Base-by-base conservation (phyloP, 2,329 filamentous ascomycete genomes). In the Fusarium gaditjirri region DNA sequence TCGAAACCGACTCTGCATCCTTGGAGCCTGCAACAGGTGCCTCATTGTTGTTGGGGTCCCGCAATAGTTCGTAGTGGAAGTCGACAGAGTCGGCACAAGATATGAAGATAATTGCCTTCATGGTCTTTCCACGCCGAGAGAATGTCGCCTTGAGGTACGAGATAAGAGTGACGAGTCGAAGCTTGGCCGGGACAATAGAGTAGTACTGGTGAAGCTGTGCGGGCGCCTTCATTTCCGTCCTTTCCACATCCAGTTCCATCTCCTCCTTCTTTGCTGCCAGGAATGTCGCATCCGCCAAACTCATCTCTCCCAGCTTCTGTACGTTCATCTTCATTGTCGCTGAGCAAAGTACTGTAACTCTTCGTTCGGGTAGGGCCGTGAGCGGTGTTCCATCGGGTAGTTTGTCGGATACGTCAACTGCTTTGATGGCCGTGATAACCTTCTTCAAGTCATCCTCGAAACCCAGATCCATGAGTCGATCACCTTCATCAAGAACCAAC, bases 281-380 rank as follows among this genome's bases (percentile, higher is more conserved):
- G 78, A 97, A 94, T 2, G 94, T 89, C 2, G 96, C 95, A 77
- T 98, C 94, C 76, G 97, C 95, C 80, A 99, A 85, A 84, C 94
- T 97, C 83, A 98, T 97, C 78, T 98, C 94, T 44, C 95, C 95
- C 10, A 99, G 85, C 75, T 93, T 92, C 80, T 98, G 95, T 3
- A 98, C 96, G 76, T 95, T 96, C 90, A 97, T 95, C 84, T 98
- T 98, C 91, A 99, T 93, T 0, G 96, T 99, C 6, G 96, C 96
- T 8, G 96, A 99, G 81, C 96, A 99, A 6, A 99, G 88, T 8
- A 99, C 88, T 0, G 96, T 98, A 4, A 94, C 92, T 61, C 95
- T 89, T 71, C 94, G 89, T 58, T 90, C 90, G 0, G 94, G 92
- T 12, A 97, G 86, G 8, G 92, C 85, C 23, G 89, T 89, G 41